phyloP scores from a whole-genome alignment of 352 stramenopile species.

The Thalassiosira livingstoniorum region DNA sequence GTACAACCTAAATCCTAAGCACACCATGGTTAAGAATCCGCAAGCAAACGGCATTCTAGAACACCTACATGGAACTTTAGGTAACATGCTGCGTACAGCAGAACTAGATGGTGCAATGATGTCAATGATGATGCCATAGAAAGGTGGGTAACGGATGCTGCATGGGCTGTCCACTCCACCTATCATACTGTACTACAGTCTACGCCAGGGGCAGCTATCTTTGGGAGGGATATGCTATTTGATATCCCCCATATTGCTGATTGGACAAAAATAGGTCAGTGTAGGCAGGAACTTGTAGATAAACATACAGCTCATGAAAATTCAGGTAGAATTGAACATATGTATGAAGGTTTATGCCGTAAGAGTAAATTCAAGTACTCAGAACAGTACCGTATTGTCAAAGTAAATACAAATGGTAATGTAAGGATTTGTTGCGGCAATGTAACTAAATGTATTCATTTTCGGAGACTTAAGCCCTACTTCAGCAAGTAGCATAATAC shows the following conservation, averaged over 20 bases:
- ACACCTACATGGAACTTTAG: constrained; percentile 44
- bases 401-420: background rate
- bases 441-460: background rate
- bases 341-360: constrained; percentile 13
- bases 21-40: constrained; percentile 51
- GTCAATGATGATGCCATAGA: constrained; percentile 14
- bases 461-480: background rate
- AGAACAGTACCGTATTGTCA: background rate
- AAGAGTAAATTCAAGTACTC: background rate
- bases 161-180: constrained; percentile 48
- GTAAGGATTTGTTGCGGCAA: background rate
- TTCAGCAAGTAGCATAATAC: too few species aligned
- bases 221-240: constrained; percentile 65
- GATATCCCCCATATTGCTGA: constrained; percentile 54
- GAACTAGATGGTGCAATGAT: constrained; percentile 40
- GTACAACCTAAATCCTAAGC: constrained; percentile 50
- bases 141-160: constrained; percentile 40
- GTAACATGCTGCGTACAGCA: constrained; percentile 47
- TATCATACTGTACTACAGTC: constrained; percentile 57
- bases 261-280: constrained; percentile 51
- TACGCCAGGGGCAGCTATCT: constrained; percentile 57
- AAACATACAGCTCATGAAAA: constrained; percentile 58
- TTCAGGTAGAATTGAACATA: constrained; percentile 16
- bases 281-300: constrained; percentile 41
- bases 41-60: constrained; percentile 65